Base-by-base conservation (phyloP, 805 yeast genomes). In the Debaryomyces prosopidis region DNA sequence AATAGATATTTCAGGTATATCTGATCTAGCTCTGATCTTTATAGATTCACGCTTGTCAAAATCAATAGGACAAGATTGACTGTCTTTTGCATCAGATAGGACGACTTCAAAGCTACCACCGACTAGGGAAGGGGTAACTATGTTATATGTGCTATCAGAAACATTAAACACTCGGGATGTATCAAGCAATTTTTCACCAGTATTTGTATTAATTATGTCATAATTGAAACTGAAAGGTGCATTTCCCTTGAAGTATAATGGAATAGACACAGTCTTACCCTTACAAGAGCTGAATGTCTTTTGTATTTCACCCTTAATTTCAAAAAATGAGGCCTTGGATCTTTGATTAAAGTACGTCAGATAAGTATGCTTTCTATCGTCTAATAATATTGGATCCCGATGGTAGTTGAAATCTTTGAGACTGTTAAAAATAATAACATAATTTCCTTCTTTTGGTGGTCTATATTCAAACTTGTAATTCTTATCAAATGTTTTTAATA, bases 371-470 rank as follows among this genome's bases (percentile, higher is more conserved):
- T 76, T 73, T 1, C 60, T 52, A 30, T 65, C 63, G 4, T 68
- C 65, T 53, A 43, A 55, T 43, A 39, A 36, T 40, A 63, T 69
- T 49, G 59, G 71, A 7, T 68, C 68, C 18, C 73, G 70, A 59
- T 87, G 82, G 42, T 87, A 75, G 47, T 79, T 77, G 19, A 46
- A 45, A 57, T 89, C 96, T 31, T 78, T 76, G 20, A 90, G 60
- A 10, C 76, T 68, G 30, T 78, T 70, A 65, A 94, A 88, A 23
- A 80, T 82, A 44, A 92, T 84, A 26, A 82, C 82, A 60, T 87
- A 94, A 23, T 78, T 79, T 1, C 99, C 99, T 53, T 89, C 96
- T 2, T 76, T 70, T 1, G 81, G 76, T 3, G 99, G 98, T 48
- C 79, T 80, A 64, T 87, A 90, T 40, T 78, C 74, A 55, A 87